Evolutionary conservation across 306 rosid genomes (phyloP).

Genomic region (Morella rubra): DNA sequence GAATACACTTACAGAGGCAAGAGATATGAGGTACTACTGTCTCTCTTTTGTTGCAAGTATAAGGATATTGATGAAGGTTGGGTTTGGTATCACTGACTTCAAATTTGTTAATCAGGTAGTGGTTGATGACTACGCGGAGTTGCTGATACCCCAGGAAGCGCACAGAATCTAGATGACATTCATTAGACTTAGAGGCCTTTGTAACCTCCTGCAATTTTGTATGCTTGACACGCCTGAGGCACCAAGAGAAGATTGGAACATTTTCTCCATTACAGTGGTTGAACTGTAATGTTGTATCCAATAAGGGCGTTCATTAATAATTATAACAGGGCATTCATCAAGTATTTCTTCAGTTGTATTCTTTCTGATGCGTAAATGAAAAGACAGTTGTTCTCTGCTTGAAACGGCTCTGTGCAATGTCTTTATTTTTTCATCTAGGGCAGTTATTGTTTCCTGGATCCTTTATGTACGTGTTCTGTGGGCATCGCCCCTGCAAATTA

Average conservation of each 20-base stretch:
- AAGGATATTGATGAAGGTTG: conserved; percentile 11
- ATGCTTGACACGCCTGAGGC: conserved; percentile 40
- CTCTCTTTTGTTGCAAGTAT: conserved; percentile 3
- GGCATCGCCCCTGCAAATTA: too few species aligned
- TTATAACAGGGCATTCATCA: not conserved
- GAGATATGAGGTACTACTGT: conserved; percentile 56
- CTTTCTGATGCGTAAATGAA: not conserved
- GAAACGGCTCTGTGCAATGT: too few species aligned
- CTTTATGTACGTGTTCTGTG: too few species aligned
- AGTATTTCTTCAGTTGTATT: not conserved
- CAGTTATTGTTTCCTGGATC: too few species aligned
- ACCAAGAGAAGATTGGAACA: conserved; percentile 6
- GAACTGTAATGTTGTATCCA: conserved; percentile 7
- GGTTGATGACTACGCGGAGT: conserved; percentile 70
- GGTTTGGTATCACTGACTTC: conserved; percentile 20
- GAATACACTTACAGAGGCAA: conserved; percentile 64
- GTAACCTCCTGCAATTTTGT: conserved; percentile 50
- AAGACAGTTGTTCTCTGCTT: too few species aligned
- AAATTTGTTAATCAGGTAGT: conserved; percentile 49
- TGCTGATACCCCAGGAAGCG: conserved; percentile 58
- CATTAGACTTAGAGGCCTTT: conserved; percentile 12
- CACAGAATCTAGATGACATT: conserved; percentile 52
- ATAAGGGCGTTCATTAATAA: not conserved
- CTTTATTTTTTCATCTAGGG: too few species aligned
- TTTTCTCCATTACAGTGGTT: not conserved